phyloP scores from a whole-genome alignment of 2,329 filamentous ascomycete species.

The Allantophomopsis cytisporea region DNA sequence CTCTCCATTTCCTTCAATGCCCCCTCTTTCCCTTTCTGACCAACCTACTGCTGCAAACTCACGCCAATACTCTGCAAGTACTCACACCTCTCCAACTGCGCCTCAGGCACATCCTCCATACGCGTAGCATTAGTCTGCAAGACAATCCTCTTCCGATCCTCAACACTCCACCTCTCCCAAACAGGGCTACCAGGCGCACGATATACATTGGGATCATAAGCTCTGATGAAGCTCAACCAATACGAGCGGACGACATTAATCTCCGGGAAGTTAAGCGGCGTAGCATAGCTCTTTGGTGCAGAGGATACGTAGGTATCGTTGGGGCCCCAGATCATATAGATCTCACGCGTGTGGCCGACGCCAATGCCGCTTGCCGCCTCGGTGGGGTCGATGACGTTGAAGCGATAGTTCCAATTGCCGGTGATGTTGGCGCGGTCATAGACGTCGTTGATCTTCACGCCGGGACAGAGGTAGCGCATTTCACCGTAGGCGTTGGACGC shows the following conservation, averaged over 20 bases:
- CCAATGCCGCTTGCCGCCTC: slow-evolving; percentile 41
- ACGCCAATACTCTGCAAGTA: slow-evolving; percentile 35
- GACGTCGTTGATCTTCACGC: slow-evolving; percentile 30
- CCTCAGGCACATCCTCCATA: slow-evolving; percentile 29
- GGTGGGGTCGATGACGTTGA: slow-evolving; percentile 44
- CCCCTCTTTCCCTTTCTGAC: no score
- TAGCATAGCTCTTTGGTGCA: slow-evolving; percentile 38
- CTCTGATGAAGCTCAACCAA: slow-evolving; percentile 61
- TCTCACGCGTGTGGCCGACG: slow-evolving; percentile 53
- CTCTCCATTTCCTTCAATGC: no score
- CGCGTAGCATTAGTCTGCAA: slow-evolving; percentile 26
- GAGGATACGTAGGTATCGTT: slow-evolving; percentile 31
- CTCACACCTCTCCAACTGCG: slow-evolving; percentile 27
- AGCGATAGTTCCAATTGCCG: slow-evolving; percentile 51
- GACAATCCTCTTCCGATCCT: slow-evolving; percentile 16
- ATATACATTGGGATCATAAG: slow-evolving; percentile 49
- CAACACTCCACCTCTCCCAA: slow-evolving; percentile 32
- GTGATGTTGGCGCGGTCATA: slow-evolving; percentile 13
- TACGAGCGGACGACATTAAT: slow-evolving; percentile 53
- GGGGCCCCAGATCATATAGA: slow-evolving; percentile 54
- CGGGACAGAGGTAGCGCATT: slow-evolving; percentile 51
- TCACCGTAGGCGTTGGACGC: slow-evolving; percentile 47
- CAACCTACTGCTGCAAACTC: slow-evolving; percentile 28
- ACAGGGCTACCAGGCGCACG: slow-evolving; percentile 28
- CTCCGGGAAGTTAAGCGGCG: slow-evolving; percentile 36